phyloP scores from a whole-genome alignment of 2,329 filamentous ascomycete genomes.

The Penicillium hesseltinei region DNA sequence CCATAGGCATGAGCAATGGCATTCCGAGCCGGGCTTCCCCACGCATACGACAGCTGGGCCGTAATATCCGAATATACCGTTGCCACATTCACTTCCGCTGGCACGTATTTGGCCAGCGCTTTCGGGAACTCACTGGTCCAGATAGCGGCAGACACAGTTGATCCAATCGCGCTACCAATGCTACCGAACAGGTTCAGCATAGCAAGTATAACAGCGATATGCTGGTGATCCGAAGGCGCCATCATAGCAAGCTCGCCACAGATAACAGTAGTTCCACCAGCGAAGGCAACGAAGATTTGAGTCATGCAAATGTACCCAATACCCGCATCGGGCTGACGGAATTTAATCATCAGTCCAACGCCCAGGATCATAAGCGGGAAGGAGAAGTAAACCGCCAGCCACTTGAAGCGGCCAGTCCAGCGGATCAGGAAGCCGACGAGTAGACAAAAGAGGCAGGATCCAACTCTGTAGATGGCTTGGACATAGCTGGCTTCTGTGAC shows the following conservation, averaged over 20 bases:
- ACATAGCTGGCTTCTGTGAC: constrained; percentile 19
- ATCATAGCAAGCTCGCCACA: constrained; percentile 20
- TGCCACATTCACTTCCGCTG: not conserved
- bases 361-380: constrained; percentile 19
- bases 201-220: constrained; percentile 17
- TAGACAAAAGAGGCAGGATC: constrained; percentile 16
- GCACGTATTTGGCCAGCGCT: constrained; percentile 1
- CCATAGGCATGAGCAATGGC: constrained; percentile 46
- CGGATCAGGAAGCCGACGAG: constrained; percentile 18
- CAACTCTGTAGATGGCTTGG: constrained; percentile 20
- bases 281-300: constrained; percentile 21
- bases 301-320: constrained; percentile 19
- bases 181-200: constrained; percentile 15
- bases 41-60: constrained; percentile 2
- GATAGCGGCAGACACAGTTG: constrained; percentile 20
- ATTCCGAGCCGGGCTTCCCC: constrained; percentile 44
- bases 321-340: constrained; percentile 16
- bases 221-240: constrained; percentile 17
- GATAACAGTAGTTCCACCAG: constrained; percentile 15
- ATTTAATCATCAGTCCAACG: constrained; percentile 22
- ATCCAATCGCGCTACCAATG: constrained; percentile 17
- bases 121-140: constrained; percentile 21
- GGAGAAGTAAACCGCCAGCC: constrained; percentile 11
- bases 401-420: constrained; percentile 18
- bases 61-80: constrained; percentile 3